phyloP scores from a whole-genome alignment of 1,284 basidiomycete species.

The Apiotrichum mycotoxinovorans region DNA sequence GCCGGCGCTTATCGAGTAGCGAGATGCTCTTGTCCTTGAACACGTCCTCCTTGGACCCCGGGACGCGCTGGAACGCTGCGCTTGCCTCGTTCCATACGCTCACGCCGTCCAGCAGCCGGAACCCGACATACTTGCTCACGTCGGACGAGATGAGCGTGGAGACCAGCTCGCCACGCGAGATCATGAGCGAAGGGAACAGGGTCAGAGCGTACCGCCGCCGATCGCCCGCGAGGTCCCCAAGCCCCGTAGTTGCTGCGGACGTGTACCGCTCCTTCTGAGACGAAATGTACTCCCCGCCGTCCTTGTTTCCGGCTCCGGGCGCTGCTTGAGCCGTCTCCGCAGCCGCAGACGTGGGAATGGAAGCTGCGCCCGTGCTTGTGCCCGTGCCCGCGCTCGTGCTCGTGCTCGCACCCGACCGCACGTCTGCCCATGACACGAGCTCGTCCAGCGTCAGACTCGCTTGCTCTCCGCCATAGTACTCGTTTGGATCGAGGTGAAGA shows the following conservation, averaged over 20 bases:
- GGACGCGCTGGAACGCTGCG: slow-evolving; percentile 59
- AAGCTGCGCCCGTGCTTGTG: too few relatives aligned
- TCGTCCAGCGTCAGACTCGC: slow-evolving; percentile 80
- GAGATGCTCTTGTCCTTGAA: slow-evolving; percentile 78
- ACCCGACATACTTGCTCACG: slow-evolving; percentile 85
- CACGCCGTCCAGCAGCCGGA: slow-evolving; percentile 76
- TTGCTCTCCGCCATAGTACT: slow-evolving; percentile 79
- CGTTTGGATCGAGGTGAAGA: slow-evolving; percentile 78
- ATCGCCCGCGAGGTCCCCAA: slow-evolving; percentile 55
- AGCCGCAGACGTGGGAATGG: too few relatives aligned
- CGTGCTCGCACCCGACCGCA: not conserved
- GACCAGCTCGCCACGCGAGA: slow-evolving; percentile 74
- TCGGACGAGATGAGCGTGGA: slow-evolving; percentile 76
- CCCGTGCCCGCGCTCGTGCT: not conserved
- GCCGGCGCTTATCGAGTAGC: slow-evolving; percentile 78
- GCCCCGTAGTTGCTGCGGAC: slow-evolving; percentile 41
- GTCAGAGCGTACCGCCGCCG: slow-evolving; percentile 80
- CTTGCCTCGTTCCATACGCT: slow-evolving; percentile 52
- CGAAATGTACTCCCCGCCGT: not conserved
- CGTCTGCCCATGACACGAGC: slow-evolving; percentile 64
- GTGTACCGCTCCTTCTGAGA: slow-evolving; percentile 16
- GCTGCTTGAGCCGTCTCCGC: too few relatives aligned
- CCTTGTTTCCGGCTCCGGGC: not conserved
- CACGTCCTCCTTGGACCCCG: slow-evolving; percentile 86
- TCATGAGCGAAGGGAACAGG: slow-evolving; percentile 75